These are phyloP conservation scores for Fonsecaea multimorphosa DNA, from an alignment of 2,329 filamentous ascomycete genomes.

Conservation along the genomic window DNA sequence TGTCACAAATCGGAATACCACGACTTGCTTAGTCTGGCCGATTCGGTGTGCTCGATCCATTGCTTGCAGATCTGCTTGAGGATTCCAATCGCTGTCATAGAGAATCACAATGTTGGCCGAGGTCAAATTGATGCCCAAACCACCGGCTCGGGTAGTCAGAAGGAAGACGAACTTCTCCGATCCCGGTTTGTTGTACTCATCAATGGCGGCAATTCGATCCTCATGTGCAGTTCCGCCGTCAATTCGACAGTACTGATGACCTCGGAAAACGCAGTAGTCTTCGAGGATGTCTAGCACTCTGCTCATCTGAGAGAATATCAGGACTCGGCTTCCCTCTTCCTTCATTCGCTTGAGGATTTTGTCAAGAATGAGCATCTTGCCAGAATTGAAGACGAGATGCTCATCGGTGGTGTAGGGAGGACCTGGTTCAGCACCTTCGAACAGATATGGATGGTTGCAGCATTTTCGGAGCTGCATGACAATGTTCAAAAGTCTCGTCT, in stretches of 20 bases:
- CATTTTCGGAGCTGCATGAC: conserved; percentile 99
- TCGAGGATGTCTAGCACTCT: conserved; percentile 95
- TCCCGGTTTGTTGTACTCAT: conserved; percentile 94
- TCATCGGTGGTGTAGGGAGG: conserved; percentile 98
- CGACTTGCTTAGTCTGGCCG: conserved; percentile 96
- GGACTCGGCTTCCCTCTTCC: conserved; percentile 86
- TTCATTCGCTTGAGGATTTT: conserved; percentile 84
- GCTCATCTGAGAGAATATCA: conserved; percentile 99
- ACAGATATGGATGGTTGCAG: conserved; percentile 97
- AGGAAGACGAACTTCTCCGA: conserved; percentile 98
- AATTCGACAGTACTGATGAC: conserved; percentile 95
- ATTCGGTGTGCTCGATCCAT: conserved; percentile 99
- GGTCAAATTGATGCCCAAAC: conserved; percentile 95
- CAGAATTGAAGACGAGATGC: conserved; percentile 89
- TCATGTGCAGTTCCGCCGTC: conserved; percentile 96
- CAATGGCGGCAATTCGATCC: conserved; percentile 95
- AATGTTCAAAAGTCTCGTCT: conserved; percentile 95
- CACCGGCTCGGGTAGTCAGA: conserved; percentile 92
- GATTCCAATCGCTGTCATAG: conserved; percentile 99
- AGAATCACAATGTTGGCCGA: conserved; percentile 93
- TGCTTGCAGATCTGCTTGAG: conserved; percentile 95
- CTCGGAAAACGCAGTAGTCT: conserved; percentile 95
- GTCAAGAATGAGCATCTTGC: conserved; percentile 97
- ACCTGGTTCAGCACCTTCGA: conserved; percentile 95
- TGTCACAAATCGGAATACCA: conserved; percentile 95